Evolutionary conservation across 2,329 filamentous ascomycete genomes (phyloP).

Genomic region (Sporothrix inflata): DNA sequence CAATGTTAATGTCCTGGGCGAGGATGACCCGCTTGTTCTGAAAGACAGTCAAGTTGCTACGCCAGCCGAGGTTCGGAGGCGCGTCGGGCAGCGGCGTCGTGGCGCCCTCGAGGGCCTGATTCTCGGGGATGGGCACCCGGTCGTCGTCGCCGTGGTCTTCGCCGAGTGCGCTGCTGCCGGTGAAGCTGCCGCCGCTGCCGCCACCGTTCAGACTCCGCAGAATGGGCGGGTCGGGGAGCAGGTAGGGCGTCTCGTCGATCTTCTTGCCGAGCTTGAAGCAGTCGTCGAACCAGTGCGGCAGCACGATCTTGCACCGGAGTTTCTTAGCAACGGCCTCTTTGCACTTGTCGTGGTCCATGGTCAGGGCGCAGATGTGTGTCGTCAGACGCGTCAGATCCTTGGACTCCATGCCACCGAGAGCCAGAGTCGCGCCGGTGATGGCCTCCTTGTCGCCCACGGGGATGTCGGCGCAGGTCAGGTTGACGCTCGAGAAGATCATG

Average conservation of each 20-base stretch:
- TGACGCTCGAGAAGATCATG: conserved; percentile 85
- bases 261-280: conserved; percentile 90
- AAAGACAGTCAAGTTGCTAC: conserved; percentile 72
- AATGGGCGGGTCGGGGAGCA: conserved; percentile 83
- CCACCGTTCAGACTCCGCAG: conserved; percentile 48
- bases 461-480: conserved; percentile 80
- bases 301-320: conserved; percentile 76
- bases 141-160: conserved; percentile 37
- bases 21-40: conserved; percentile 77
- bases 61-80: conserved; percentile 46
- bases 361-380: conserved; percentile 87
- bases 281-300: conserved; percentile 98
- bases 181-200: conserved; percentile 49
- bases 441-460: conserved; percentile 87
- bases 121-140: conserved; percentile 51
- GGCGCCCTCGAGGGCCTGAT: conserved; percentile 68
- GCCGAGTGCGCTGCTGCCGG: conserved; percentile 44
- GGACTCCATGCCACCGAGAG: conserved; percentile 83
- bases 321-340: conserved; percentile 64
- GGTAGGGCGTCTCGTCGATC: conserved; percentile 86
- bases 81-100: conserved; percentile 53
- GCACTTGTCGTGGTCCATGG: conserved; percentile 74
- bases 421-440: conserved; percentile 85
- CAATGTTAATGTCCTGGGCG: conserved; percentile 72
- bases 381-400: conserved; percentile 71